Percentiles rank a stretch among this genome's conserved stretches.
Conservation (phyloP, 768 basidiomycete species). For the Kwoniella europaea region DNA sequence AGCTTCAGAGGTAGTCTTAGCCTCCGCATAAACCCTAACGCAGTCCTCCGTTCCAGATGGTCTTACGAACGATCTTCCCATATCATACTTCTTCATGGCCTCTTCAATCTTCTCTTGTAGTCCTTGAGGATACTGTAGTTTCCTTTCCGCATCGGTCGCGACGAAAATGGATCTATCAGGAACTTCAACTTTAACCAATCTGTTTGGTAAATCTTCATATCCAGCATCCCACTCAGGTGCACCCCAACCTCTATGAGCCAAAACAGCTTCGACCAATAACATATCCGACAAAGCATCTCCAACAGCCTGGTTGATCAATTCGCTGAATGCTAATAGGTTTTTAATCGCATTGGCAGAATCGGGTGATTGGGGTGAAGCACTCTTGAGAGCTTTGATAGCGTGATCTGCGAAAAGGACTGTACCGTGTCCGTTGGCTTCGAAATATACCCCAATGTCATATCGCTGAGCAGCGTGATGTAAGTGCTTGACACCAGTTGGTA, state of each 20-base stretch:
- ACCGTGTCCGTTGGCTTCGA: constrained; percentile 98
- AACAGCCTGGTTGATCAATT: constrained; percentile 95
- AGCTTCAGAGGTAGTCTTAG: constrained; percentile 71
- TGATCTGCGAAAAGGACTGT: constrained; percentile 89
- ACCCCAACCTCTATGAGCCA: constrained; percentile 81
- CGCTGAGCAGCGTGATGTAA: constrained; percentile 95
- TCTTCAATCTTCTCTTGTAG: constrained; percentile 83
- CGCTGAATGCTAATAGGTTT: constrained; percentile 75
- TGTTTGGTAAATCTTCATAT: constrained; percentile 91
- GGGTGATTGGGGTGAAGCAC: constrained; percentile 75
- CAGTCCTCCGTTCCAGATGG: constrained; percentile 99
- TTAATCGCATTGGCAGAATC: constrained; percentile 79
- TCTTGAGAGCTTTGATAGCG: constrained; percentile 68
- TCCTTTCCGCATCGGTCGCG: constrained; percentile 92
- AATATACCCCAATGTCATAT: constrained; percentile 96
- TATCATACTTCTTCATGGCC: constrained; percentile 74
- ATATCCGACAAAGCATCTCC: constrained; percentile 96
- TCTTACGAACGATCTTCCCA: constrained; percentile 89
- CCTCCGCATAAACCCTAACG: constrained; percentile 96
- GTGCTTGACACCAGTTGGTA: constrained; percentile 95
- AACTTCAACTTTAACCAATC: constrained; percentile 91
- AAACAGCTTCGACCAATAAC: constrained; percentile 89
- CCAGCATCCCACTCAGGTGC: constrained; percentile 89
- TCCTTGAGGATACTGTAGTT: constrained; percentile 76
- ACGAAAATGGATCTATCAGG: constrained; percentile 78